Evolutionary conservation across 1,139 yeast species (phyloP).

Genomic region (Saccharomyces hybrid): DNA sequence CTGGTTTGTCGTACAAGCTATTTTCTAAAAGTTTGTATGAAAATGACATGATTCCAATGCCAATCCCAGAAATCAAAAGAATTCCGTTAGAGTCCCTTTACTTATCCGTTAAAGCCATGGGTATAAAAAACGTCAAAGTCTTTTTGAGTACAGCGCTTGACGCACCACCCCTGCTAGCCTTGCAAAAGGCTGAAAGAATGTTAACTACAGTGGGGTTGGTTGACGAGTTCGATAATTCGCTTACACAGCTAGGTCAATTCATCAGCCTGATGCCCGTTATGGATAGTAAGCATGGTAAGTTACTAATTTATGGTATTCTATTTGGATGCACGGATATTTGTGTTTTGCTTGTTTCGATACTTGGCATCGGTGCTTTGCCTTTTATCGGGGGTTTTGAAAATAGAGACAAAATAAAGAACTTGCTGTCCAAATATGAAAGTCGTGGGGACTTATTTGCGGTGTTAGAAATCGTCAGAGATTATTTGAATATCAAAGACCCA

Average conservation of each 20-base stretch:
- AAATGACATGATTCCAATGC: slow-evolving; percentile 55
- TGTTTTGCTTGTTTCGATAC: slow-evolving; percentile 64
- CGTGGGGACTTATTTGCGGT: slow-evolving; percentile 71
- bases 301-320: slow-evolving; percentile 68
- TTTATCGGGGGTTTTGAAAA: slow-evolving; percentile 56
- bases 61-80: slow-evolving; percentile 82
- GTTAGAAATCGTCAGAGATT: slow-evolving; percentile 48
- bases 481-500: slow-evolving; percentile 33
- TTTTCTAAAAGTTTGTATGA: slow-evolving; percentile 58
- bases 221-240: slow-evolving; percentile 37
- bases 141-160: slow-evolving; percentile 75
- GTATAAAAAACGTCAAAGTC: slow-evolving; percentile 57
- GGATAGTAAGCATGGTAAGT: slow-evolving; percentile 78
- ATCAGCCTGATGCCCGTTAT: slow-evolving; percentile 71
- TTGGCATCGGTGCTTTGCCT: slow-evolving; percentile 62
- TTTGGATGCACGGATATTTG: slow-evolving; percentile 79
- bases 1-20: slow-evolving; percentile 74
- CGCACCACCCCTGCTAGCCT: slow-evolving; percentile 56
- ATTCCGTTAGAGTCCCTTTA: slow-evolving; percentile 77
- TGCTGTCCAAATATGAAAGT: slow-evolving; percentile 39
- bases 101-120: slow-evolving; percentile 82
- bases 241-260: slow-evolving; percentile 77
- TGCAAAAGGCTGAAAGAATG: slow-evolving; percentile 54
- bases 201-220: slow-evolving; percentile 71
- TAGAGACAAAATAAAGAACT: slow-evolving; percentile 52